Base-by-base conservation (phyloP, 495 filamentous ascomycete genomes). In the Annulohypoxylon bovei region DNA sequence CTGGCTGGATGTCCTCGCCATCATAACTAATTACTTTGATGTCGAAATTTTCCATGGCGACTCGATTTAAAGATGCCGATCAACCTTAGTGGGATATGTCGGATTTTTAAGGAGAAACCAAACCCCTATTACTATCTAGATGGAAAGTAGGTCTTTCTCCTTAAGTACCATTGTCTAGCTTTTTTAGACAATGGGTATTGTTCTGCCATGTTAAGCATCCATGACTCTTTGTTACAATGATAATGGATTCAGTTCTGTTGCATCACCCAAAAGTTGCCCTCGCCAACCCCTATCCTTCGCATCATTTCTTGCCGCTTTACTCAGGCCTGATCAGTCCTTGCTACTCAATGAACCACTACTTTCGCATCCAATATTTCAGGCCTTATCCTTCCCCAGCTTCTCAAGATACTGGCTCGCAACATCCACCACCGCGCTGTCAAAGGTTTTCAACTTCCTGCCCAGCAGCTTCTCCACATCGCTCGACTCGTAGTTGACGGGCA, bases 361-460 rank as follows among this genome's bases (percentile, higher is more conserved):
- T n/a, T n/a, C n/a, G n/a, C n/a, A n/a, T n/a, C n/a, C n/a, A 40
- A 1, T 14, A 37, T 37, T 14, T 49, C 44, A 49, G 1, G 44
- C 44, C 9, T 49, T 49, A n/a, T 6, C 56, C 62, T 25, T 49
- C 20, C 44, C 44, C 6, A 25, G 3, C 67, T 7, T 37, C 65
- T 76, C 77, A 3, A 82, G 71, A 64, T 81, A 83, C 39, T 82
- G 82, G 27, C 68, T 68, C 0, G 79, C 78, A 3, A 83, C 77
- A 58, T 77, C 78, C 54, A 77, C 66, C 1, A 86, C 76, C 30
- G 82, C 82, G 47, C 80, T 79, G 56, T 85, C 79, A 67, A 83
- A 85, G 7, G 62, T 68, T 28, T 60, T 68, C 53, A 84, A 77
- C 52, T 76, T 72, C 70, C 82, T 78, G 0, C 83, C 83, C 54